Evolutionary conservation across 1,284 basidiomycete species (phyloP), one percentile per base, ranked within the genome.

Genomic region (Meira nashicola): DNA sequence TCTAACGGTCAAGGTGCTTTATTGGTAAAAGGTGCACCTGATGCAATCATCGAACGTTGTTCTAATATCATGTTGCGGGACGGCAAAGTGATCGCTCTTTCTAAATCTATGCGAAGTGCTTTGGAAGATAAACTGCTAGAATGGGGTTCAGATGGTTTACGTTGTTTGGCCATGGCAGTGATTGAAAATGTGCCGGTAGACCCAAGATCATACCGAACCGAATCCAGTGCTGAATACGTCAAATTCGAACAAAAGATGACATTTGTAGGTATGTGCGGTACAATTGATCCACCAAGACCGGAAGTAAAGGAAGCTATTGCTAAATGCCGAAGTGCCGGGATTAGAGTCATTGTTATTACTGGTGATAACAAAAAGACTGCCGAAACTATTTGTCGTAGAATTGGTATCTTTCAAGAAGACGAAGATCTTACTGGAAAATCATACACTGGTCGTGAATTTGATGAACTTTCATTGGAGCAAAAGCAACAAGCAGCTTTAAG

Each of bases 351-450:
- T 66, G 93, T 95, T 71, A 96, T 98, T 78, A 99, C 95, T 1
- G 95, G 95, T 41, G 95, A 99, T 81, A 96, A 96, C 82, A 94
- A 95, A 83, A 87, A 88, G 67, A 99, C 95, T 21, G 95, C 94
- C 53, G 93, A 96, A 82, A 90, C 92, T 21, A 96, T 99, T 76
- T 96, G 92, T 79, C 84, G 91, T 59, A 87, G 92, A 78, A 94
- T 98, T 79, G 94, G 95, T 17, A 89, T 98, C 65, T 95, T 97
- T 74, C 86, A 82, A 92, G 80, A 81, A 91, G 70, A 61, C 15
- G 79, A 80, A 53, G 68, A 77, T 49, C 56, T 80, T 28, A 86
- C 84, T 12, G 90, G 90, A 57, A 94, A 94, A 83, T 92, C 90
- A 70, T 96, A 90, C 78, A 97, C 94, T 3, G 94, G 94, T 23